Base-by-base conservation (phyloP, 495 filamentous ascomycete species). In the Oleoguttula mirabilis region DNA sequence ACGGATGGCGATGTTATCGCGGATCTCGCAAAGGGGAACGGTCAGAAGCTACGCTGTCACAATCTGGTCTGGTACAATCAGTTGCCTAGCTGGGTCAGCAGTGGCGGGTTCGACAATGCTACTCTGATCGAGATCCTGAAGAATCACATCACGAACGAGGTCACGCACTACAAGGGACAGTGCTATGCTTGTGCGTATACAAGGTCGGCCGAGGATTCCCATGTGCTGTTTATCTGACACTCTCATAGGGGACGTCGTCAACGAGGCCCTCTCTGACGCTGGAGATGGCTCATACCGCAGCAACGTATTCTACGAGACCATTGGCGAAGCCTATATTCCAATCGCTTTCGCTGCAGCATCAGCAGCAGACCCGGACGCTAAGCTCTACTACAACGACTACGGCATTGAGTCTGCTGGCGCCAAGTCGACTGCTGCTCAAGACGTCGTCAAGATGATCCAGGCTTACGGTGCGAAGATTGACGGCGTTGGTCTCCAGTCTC, bases 341-440 rank as follows among this genome's bases (percentile, higher is more conserved):
- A 41, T 53, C 16, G 58, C 58, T 0, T 60, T 57, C 43, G 36
- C 45, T 36, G 47, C 48, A 35, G 57, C 52, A 15, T 27, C 42
- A 23, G 52, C 50, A 28, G 70, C 66, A 45, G 64, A 71, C 49
- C 66, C 63, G 3, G 47, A 11, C 10, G 59, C 58, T 11, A 71
- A 69, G 53, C 65, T 73, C 24, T 81, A 79, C 64, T 78, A 79
- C 63, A 82, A 82, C 60, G 74, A 79, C 61, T 78, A 76, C 62
- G 70, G 70, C 55, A 69, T 78, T 47, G 75, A 77, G 56, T 61
- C 58, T 48, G 60, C 69, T 25, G 61, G 64, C 17, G 52, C 62
- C 50, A 77, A 78, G 58, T 60, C 67, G 17, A 48, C 55, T 34
- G 54, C 52, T 11, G 61, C 69, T 20, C 43, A 69, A 10, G 44